A percentile compares a stretch with the other conserved stretches of the same genome.
Evolutionary conservation across 2,329 filamentous ascomycete species (phyloP).

Genomic region (Calonectria honghensis): DNA sequence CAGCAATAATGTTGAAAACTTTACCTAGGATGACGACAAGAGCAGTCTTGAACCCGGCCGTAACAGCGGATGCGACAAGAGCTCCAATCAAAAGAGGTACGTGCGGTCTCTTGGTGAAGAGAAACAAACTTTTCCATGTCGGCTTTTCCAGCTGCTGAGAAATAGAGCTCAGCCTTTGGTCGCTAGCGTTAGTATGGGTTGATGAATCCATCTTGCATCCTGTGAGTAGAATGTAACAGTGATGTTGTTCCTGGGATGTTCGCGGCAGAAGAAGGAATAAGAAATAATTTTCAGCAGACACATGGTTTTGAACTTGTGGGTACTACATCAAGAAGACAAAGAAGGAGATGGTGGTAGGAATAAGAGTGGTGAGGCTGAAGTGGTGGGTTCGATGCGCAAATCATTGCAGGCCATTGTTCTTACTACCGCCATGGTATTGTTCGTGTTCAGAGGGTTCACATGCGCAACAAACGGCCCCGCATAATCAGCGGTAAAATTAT

Average conservation of each 20-base stretch:
- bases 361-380: background rate
- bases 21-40: conserved; percentile 83
- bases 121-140: conserved; percentile 75
- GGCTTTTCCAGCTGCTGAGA: conserved; percentile 43
- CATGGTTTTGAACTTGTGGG: background rate
- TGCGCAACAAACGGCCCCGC: background rate
- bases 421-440: conserved; percentile 14
- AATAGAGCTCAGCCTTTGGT: background rate
- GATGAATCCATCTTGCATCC: conserved; percentile 39
- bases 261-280: background rate
- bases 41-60: conserved; percentile 78
- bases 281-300: background rate
- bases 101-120: conserved; percentile 81
- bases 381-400: background rate
- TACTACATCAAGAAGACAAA: conserved; percentile 43
- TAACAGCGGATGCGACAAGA: conserved; percentile 72
- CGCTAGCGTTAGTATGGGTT: background rate
- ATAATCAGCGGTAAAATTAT: background rate
- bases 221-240: background rate
- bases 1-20: conserved; percentile 83
- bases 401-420: conserved; percentile 27
- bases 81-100: conserved; percentile 72
- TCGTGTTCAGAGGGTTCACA: background rate
- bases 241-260: background rate
- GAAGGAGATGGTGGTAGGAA: conserved; percentile 40